phyloP scores from a whole-genome alignment of 768 basidiomycete genomes.

The Tricholoma sp. region DNA sequence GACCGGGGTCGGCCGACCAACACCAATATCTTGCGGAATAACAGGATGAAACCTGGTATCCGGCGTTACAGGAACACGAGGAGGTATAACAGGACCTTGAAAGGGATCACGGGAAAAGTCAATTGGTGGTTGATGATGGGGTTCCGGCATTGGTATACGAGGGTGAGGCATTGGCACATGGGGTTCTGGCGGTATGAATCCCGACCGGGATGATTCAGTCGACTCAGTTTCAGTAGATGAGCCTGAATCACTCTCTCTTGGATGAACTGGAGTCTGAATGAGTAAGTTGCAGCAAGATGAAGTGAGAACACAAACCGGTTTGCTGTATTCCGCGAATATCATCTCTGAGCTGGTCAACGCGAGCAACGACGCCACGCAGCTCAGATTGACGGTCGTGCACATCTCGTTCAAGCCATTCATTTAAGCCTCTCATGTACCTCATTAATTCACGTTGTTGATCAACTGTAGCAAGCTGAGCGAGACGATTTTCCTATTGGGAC shows the following conservation, averaged over 20 bases:
- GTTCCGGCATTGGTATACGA: not conserved
- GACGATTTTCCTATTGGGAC: slow-evolving; percentile 59
- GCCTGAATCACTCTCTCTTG: slow-evolving; percentile 11
- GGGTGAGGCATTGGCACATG: not conserved
- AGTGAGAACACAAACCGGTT: slow-evolving; percentile 24
- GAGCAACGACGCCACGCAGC: slow-evolving; percentile 57
- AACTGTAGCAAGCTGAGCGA: slow-evolving; percentile 67
- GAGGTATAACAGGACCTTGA: slow-evolving; percentile 9
- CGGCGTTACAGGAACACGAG: slow-evolving; percentile 6
- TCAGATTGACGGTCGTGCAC: slow-evolving; percentile 76
- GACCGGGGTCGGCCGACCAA: slow-evolving; percentile 9
- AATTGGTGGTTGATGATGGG: not conserved
- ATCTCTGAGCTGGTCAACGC: slow-evolving; percentile 46
- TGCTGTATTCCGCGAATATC: slow-evolving; percentile 33
- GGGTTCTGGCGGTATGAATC: slow-evolving; percentile 15
- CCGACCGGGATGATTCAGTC: slow-evolving; percentile 12
- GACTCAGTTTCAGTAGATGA: slow-evolving; percentile 8
- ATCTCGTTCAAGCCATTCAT: slow-evolving; percentile 76
- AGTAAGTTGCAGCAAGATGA: not conserved
- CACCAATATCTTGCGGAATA: slow-evolving; percentile 3
- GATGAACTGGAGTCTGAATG: slow-evolving; percentile 2
- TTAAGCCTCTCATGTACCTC: slow-evolving; percentile 71
- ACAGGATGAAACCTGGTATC: slow-evolving; percentile 6
- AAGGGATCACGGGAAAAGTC: not conserved
- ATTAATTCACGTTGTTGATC: slow-evolving; percentile 78